These are phyloP conservation scores for Exophiala bonariae DNA, from an alignment of 2,329 filamentous ascomycete genomes.

Conservation along the genomic window DNA sequence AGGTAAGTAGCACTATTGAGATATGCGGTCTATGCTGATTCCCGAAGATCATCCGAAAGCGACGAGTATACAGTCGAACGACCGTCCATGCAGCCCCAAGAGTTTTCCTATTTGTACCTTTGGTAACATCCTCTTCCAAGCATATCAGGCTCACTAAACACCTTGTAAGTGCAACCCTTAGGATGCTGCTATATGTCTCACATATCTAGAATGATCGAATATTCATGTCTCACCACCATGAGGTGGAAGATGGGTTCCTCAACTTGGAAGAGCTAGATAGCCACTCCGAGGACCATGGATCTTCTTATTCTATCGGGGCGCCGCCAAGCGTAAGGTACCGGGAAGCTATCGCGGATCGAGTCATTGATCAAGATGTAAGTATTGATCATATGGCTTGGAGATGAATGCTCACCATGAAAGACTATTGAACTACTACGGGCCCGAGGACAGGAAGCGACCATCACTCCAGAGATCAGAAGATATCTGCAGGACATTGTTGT, in stretches of 20 bases:
- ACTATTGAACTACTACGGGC: slow-evolving; percentile 59
- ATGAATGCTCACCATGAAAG: slow-evolving; percentile 4
- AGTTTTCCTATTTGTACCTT: slow-evolving; percentile 75
- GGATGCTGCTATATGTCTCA: too few species aligned
- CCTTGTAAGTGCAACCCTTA: slow-evolving; percentile 41
- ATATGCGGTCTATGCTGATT: slow-evolving; percentile 15
- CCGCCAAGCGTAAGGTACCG: slow-evolving; percentile 10
- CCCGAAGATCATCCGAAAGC: slow-evolving; percentile 74
- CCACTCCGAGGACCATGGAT: slow-evolving; percentile 11
- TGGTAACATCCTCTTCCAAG: slow-evolving; percentile 52
- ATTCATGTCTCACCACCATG: slow-evolving; percentile 84
- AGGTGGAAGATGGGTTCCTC: slow-evolving; percentile 68
- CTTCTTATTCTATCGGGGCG: slow-evolving; percentile 11
- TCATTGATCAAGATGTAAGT: slow-evolving; percentile 29
- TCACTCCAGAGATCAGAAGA: slow-evolving; percentile 74
- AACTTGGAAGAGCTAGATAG: slow-evolving; percentile 66
- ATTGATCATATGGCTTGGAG: background rate
- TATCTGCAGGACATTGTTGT: slow-evolving; percentile 87
- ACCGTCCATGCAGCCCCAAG: slow-evolving; percentile 73
- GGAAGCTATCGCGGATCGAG: slow-evolving; percentile 13
- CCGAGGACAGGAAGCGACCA: slow-evolving; percentile 58
- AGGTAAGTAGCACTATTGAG: slow-evolving; percentile 40
- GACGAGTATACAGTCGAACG: slow-evolving; percentile 73
- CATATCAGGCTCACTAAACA: slow-evolving; percentile 40
- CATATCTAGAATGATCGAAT: slow-evolving; percentile 69